These are phyloP conservation scores for Mycosphaerella sp. DNA, from an alignment of 2,329 filamentous ascomycete species.

Conservation along the genomic window DNA sequence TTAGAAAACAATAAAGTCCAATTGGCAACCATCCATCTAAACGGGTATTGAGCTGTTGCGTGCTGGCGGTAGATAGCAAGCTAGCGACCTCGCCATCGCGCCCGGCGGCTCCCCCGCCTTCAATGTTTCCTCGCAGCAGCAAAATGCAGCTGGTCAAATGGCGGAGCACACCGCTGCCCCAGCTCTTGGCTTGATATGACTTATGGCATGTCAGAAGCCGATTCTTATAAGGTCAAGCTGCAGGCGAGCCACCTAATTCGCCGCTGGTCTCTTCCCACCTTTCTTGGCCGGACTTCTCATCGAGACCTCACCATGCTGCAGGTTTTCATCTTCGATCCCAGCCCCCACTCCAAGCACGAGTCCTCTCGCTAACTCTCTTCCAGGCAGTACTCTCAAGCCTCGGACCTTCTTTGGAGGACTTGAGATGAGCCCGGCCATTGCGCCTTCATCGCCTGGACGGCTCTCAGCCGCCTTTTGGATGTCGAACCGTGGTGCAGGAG, in stretches of 20 bases:
- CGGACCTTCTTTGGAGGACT: constrained; percentile 34
- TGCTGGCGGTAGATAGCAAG: too few species aligned
- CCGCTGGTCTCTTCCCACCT: constrained; percentile 13
- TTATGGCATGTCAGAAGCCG: too few species aligned
- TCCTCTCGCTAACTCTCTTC: constrained; percentile 4
- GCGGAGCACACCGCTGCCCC: too few species aligned
- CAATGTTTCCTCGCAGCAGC: too few species aligned
- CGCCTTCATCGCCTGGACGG: constrained; percentile 7
- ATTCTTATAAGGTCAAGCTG: too few species aligned
- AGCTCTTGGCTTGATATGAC: too few species aligned
- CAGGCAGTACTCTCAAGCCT: constrained; percentile 23
- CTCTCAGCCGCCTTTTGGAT: constrained; percentile 15
- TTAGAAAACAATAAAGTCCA: too few species aligned
- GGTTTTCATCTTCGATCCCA: constrained; percentile 11
- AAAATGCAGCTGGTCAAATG: too few species aligned
- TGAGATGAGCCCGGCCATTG: constrained; percentile 15
- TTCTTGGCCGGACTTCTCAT: constrained; percentile 28
- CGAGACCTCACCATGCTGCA: constrained; percentile 4
- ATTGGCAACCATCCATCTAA: too few species aligned
- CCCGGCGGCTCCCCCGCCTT: too few species aligned
- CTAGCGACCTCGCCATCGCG: too few species aligned
- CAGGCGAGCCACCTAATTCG: neutral
- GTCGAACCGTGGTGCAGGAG: constrained; percentile 25
- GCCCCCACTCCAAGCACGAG: constrained; percentile 8
- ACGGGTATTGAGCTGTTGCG: too few species aligned